Conservation (phyloP, 306 rosid species). For the Castanea mollissima region DNA sequence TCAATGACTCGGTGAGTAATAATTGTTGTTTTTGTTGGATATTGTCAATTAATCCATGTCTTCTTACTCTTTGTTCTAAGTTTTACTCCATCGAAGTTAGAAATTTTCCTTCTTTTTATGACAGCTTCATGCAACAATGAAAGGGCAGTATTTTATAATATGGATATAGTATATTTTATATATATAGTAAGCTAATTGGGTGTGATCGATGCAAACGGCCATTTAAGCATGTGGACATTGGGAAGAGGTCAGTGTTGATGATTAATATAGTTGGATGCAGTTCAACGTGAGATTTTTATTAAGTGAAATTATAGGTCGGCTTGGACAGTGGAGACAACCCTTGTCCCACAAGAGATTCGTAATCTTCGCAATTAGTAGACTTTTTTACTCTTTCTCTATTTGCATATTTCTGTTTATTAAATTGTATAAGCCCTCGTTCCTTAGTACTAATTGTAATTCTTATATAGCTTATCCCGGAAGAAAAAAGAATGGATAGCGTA, state of each 20-base stretch:
- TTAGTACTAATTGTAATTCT: not conserved
- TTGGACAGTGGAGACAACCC: slow-evolving; percentile 25
- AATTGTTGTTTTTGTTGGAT: not conserved
- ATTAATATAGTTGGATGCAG: not conserved
- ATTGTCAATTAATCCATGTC: not conserved
- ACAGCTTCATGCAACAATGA: not conserved
- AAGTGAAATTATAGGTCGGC: slow-evolving; percentile 11
- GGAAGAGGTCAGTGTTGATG: not conserved
- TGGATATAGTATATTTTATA: too few species aligned
- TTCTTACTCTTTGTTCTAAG: not conserved
- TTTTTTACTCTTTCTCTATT: not conserved
- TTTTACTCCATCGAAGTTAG: not conserved
- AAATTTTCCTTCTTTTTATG: not conserved
- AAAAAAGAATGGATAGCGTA: too few species aligned
- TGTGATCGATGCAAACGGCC: not conserved
- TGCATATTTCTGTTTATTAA: slow-evolving; percentile 2
- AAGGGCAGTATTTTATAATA: too few species aligned
- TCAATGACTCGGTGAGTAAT: not conserved
- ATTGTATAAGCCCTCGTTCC: not conserved
- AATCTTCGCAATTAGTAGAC: slow-evolving; percentile 30
- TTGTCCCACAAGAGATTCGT: slow-evolving; percentile 49
- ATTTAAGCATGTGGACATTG: not conserved
- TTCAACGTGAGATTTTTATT: slow-evolving; percentile 13
- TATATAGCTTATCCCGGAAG: too few species aligned
- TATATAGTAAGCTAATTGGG: too few species aligned